A percentile compares a stretch with the other conserved stretches of the same genome.
These are phyloP conservation scores for Bonia amplexicaulis DNA, from an alignment of 176 grass and related monocot species.

Conservation along the genomic window DNA sequence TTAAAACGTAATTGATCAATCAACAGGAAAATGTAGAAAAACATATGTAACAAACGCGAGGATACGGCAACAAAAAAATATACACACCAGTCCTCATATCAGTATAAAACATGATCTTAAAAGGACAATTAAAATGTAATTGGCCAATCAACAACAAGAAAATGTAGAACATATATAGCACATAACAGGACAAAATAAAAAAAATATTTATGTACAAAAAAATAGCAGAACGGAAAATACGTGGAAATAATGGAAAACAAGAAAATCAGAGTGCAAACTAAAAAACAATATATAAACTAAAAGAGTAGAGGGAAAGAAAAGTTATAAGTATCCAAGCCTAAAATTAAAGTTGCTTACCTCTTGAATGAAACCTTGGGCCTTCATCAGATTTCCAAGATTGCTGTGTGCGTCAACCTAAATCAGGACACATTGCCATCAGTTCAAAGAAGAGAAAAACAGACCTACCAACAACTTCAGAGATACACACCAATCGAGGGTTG, in stretches of 20 bases:
- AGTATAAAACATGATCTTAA: background rate
- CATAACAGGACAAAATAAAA: background rate
- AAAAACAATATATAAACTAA: background rate
- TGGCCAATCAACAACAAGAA: background rate
- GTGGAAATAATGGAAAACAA: background rate
- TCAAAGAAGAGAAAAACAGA: constrained; percentile 7
- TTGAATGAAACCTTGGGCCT: constrained; percentile 88
- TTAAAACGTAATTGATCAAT: background rate
- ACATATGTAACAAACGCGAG: background rate
- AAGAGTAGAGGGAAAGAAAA: background rate
- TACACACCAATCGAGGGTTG: constrained; percentile 69
- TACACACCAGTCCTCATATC: background rate
- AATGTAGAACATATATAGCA: background rate
- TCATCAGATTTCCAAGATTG: constrained; percentile 97
- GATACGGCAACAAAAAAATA: background rate
- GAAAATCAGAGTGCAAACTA: background rate
- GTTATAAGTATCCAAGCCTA: background rate
- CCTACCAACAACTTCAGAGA: constrained; percentile 9
- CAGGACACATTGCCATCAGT: constrained; percentile 29
- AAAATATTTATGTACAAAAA: background rate
- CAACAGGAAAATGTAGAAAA: background rate
- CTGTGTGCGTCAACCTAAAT: constrained; percentile 97
- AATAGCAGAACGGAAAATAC: background rate
- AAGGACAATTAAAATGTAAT: background rate
- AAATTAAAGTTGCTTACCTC: constrained; percentile 43